These are phyloP conservation scores for Neocatenulostroma microsporum DNA, from an alignment of 2,329 filamentous ascomycete species.

Conservation along the genomic window DNA sequence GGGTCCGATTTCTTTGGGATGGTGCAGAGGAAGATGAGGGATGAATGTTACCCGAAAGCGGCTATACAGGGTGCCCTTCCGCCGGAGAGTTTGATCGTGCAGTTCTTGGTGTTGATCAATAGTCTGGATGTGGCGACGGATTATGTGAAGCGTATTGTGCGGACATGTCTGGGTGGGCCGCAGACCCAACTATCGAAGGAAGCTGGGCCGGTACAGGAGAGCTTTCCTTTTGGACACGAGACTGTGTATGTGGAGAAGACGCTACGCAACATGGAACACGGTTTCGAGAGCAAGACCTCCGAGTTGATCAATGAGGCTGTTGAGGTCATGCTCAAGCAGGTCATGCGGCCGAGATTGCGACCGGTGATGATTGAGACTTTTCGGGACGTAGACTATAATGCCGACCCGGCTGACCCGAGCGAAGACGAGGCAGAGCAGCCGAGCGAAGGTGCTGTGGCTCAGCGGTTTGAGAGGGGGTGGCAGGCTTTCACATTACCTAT, in stretches of 20 bases:
- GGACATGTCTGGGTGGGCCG: conserved; percentile 48
- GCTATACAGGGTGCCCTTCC: conserved; percentile 71
- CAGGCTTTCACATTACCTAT: conserved; percentile 77
- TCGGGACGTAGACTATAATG: conserved; percentile 79
- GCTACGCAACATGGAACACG: conserved; percentile 60
- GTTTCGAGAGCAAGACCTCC: conserved; percentile 67
- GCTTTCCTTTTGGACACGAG: conserved; percentile 74
- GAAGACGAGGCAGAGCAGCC: conserved; percentile 65
- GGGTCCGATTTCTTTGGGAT: conserved; percentile 89
- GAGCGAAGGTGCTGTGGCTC: conserved; percentile 57
- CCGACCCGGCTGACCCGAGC: conserved; percentile 45
- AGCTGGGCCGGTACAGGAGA: background rate
- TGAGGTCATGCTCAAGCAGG: conserved; percentile 76
- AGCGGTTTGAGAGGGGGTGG: conserved; percentile 80
- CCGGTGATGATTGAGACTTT: conserved; percentile 83
- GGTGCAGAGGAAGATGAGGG: conserved; percentile 95
- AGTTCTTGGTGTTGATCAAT: conserved; percentile 90
- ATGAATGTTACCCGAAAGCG: conserved; percentile 83
- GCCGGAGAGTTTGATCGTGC: conserved; percentile 78
- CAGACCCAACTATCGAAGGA: background rate
- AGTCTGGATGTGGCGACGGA: conserved; percentile 88
- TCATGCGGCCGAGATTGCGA: conserved; percentile 75
- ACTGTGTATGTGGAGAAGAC: conserved; percentile 59
- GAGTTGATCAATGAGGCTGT: conserved; percentile 81
- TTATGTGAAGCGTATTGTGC: conserved; percentile 81